Base-by-base conservation (phyloP, 176 grass and related monocot species). In the Aegilops bicornis region DNA sequence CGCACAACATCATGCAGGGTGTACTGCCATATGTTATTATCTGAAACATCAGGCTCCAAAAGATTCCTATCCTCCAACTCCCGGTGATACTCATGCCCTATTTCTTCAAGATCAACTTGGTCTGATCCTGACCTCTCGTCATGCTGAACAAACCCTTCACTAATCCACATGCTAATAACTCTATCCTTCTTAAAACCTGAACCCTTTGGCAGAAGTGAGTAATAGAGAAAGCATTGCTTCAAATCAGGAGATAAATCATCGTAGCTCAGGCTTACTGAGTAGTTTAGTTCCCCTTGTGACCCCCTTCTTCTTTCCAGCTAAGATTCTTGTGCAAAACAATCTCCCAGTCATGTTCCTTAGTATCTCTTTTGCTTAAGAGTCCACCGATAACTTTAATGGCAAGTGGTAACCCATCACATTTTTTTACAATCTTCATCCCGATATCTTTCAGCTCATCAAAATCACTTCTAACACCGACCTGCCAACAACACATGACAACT, bases 141-240 rank as follows among this genome's bases (percentile, higher is more conserved):
- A 2, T 4, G 6, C 4, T 77, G 48, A 54, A 77, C 30, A 33
- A 77, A 77, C 16, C 74, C 74, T 77, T 77, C 74, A n/a, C 47
- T 33, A 10, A 77, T 52, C 74, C 74, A 77, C 74, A n/a, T 58
- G 25, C 48, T 19, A 33, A 77, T 23, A 58, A 77, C 30, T 45
- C 0, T 3, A 0, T 20, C 8, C 7, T 20, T 10, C 1, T 0
- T 0, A 70, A 20, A 35, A 22, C 4, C 0, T 2, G 19, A 6
- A 70, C 19, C 19, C 10, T 70, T 70, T 0, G 68, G 9, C 11
- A 70, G 6, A n/a, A 70, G 33, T n/a, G 2, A 70, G 33, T 70
- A 70, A 1, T 70, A 39, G 0, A 70, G 33, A n/a, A 70, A 70
- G 10, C 68, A 70, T n/a, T 70, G 68, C 68, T 70, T 70, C 19